phyloP scores from a whole-genome alignment of 306 rosid species.

The Acacia melanoxylon region DNA sequence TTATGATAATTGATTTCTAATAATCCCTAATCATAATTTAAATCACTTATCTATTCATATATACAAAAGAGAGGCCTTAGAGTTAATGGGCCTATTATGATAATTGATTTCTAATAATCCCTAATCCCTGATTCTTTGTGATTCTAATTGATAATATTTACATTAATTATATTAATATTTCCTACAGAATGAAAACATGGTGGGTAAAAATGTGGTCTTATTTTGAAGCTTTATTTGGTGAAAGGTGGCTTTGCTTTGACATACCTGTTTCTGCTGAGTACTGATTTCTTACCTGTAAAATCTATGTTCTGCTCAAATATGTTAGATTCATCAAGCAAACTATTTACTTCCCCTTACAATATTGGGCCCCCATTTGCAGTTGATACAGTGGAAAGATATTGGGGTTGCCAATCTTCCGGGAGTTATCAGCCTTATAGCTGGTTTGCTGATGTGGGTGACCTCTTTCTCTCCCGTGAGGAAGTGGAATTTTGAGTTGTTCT shows the following conservation, averaged over 20 bases:
- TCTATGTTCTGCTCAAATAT: conserved; percentile 8
- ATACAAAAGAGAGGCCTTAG: no score
- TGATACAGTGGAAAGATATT: conserved; percentile 64
- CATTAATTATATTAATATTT: no score
- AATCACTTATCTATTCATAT: no score
- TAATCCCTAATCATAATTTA: no score
- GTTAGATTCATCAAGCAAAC: conserved; percentile 16
- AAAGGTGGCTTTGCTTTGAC: neutral
- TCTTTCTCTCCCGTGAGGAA: conserved; percentile 79
- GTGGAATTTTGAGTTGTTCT: conserved; percentile 81
- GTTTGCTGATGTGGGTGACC: conserved; percentile 91
- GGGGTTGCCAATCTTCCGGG: conserved; percentile 80
- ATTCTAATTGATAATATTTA: no score
- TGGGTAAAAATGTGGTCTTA: neutral
- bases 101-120: no score
- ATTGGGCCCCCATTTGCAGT: conserved; percentile 48
- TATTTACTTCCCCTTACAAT: neutral
- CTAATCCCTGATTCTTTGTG: no score
- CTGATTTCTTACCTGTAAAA: neutral
- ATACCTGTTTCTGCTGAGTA: neutral
- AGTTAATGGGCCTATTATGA: no score
- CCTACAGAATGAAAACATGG: neutral
- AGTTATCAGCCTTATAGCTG: conserved; percentile 75
- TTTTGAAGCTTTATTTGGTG: neutral
- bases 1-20: no score